Evolutionary conservation across 1,284 basidiomycete genomes (phyloP), one percentile per base, ranked within the genome.

Genomic region (Pyrrhoderma lamaoense): DNA sequence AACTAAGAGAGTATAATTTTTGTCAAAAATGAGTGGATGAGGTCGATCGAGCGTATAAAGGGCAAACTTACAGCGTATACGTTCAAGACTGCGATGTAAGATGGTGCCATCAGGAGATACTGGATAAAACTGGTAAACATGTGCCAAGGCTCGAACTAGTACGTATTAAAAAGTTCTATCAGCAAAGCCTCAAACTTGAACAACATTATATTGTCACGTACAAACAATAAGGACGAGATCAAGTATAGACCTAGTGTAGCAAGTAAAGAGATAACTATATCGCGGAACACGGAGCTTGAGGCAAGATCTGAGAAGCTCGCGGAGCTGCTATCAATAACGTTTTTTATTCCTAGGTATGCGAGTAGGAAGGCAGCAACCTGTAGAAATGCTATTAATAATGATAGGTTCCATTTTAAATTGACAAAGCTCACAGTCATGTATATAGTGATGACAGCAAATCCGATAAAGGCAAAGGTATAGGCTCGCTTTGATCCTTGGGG

Each of bases 371-470:
- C 88, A 0, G 88, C 72, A 36, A 81, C n/a, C n/a, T n/a, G n/a
- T n/a, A n/a, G n/a, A n/a, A n/a, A n/a, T n/a, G n/a, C n/a, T n/a
- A n/a, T n/a, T n/a, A n/a, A n/a, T n/a, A n/a, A n/a, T n/a, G n/a
- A n/a, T n/a, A n/a, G n/a, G n/a, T n/a, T n/a, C n/a, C n/a, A n/a
- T n/a, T n/a, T n/a, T n/a, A n/a, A n/a, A n/a, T n/a, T n/a, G n/a
- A n/a, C n/a, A n/a, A n/a, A n/a, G n/a, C n/a, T n/a, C n/a, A n/a
- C 90, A 56, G 80, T 89, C 93, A 96, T 96, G 64, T 96, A 96
- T 9, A 92, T 65, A 27, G 92, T 96, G 56, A 96, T 82, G n/a
- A 92, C 13, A 2, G 75, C 90, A 66, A 93, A 95, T 0, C 90
- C 89, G 35, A 93, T 61, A 61, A 94, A 83, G 35, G 89, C 84